Conservation (phyloP, 768 basidiomycete genomes). For the Psilocybe subaeruginosa region DNA sequence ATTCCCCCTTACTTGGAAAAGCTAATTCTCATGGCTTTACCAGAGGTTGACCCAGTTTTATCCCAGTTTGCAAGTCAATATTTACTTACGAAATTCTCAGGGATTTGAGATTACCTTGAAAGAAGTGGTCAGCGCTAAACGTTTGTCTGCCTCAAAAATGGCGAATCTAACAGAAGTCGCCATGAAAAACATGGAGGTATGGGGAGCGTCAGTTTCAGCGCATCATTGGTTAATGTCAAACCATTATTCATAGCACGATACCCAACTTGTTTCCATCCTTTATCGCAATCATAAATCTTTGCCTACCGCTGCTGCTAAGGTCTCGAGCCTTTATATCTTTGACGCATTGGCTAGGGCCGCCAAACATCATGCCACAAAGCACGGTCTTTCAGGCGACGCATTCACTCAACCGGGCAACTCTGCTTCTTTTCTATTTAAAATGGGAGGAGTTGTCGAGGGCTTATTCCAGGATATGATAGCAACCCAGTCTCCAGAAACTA, state of each 20-base stretch:
- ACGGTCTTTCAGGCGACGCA: constrained; percentile 56
- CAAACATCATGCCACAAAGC: constrained; percentile 66
- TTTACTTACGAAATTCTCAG: constrained; percentile 40
- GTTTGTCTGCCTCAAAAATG: constrained; percentile 89
- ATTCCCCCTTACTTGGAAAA: not conserved
- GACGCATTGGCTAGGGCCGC: constrained; percentile 92
- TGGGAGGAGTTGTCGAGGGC: constrained; percentile 90
- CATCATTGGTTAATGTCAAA: not conserved
- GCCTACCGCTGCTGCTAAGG: constrained; percentile 59
- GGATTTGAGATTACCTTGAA: constrained; percentile 81
- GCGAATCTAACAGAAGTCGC: constrained; percentile 74
- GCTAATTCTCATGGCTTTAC: constrained; percentile 36
- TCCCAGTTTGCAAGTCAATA: not conserved
- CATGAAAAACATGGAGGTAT: constrained; percentile 76
- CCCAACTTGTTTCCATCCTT: constrained; percentile 84
- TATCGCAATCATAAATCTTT: constrained; percentile 89
- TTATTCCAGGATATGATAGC: constrained; percentile 84
- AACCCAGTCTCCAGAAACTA: constrained; percentile 67
- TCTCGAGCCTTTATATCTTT: constrained; percentile 90
- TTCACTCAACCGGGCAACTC: constrained; percentile 65
- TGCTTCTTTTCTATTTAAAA: constrained; percentile 85
- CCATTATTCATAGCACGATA: constrained; percentile 64
- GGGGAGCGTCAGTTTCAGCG: constrained; percentile 23
- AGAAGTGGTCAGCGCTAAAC: constrained; percentile 80
- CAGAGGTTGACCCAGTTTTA: constrained; percentile 37